Conservation (phyloP, 1,284 basidiomycete species). For the Ganoderma sp. region DNA sequence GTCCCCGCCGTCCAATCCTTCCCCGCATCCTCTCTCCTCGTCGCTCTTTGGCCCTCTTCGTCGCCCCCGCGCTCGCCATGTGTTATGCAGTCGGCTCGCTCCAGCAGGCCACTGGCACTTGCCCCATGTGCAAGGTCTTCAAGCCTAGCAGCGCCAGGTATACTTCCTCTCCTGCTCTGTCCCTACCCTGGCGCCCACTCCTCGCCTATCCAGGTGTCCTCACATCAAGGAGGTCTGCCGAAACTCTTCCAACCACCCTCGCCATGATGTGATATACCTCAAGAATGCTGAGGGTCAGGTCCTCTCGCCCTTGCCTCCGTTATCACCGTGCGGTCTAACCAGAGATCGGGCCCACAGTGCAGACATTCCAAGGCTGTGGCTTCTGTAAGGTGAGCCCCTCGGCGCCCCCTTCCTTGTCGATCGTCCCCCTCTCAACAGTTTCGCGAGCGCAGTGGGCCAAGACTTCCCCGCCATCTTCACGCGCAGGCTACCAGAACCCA, state of each 20-base stretch:
- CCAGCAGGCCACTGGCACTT: constrained; percentile 66
- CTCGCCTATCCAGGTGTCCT: constrained; percentile 60
- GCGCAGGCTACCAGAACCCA: constrained; percentile 63
- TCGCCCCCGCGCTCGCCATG: constrained; percentile 53
- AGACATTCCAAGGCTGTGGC: constrained; percentile 82
- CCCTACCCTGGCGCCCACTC: constrained; percentile 29
- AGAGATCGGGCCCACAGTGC: constrained; percentile 53
- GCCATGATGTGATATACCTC: constrained; percentile 73
- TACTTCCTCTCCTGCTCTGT: constrained; percentile 26
- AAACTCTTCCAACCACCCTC: constrained; percentile 72
- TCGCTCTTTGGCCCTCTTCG: constrained; percentile 30
- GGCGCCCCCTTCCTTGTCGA: constrained; percentile 32
- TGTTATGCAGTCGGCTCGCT: constrained; percentile 72
- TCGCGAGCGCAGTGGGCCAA: constrained; percentile 64
- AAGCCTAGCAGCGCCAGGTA: constrained; percentile 63
- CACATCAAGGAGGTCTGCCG: constrained; percentile 75
- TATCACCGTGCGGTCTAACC: constrained; percentile 32
- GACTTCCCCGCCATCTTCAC: constrained; percentile 57
- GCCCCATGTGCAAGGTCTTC: constrained; percentile 85
- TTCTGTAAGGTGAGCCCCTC: constrained; percentile 72
- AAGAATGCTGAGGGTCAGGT: constrained; percentile 81
- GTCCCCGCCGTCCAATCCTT: constrained; percentile 37
- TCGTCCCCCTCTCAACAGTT: constrained; percentile 39
- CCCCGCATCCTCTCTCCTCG: constrained; percentile 37
- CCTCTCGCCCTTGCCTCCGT: constrained; percentile 23